Evolutionary conservation across 2,329 filamentous ascomycete genomes (phyloP).

Genomic region (Dothistroma pini): DNA sequence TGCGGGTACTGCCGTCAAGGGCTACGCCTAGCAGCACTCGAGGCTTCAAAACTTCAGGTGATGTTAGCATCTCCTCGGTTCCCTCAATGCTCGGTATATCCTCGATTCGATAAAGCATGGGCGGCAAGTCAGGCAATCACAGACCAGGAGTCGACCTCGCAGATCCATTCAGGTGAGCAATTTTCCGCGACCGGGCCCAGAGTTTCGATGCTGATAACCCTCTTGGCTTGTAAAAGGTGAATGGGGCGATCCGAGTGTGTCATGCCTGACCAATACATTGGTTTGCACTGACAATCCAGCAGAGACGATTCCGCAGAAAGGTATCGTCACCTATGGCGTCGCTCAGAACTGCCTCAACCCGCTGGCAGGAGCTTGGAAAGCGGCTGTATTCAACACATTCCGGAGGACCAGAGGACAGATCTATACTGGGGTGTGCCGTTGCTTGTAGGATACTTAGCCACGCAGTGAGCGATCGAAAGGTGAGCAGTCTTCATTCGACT

Average conservation of each 20-base stretch:
- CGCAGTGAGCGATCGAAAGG: conserved; percentile 90
- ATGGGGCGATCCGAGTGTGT: conserved; percentile 11
- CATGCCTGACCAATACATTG: background rate
- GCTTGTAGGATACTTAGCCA: conserved; percentile 70
- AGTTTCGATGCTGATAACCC: background rate
- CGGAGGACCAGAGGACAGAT: conserved; percentile 81
- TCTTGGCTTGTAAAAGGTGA: conserved; percentile 13
- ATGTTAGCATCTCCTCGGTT: background rate
- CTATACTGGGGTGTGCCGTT: conserved; percentile 83
- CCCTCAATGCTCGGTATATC: background rate
- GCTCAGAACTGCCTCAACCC: conserved; percentile 85
- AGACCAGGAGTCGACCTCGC: background rate
- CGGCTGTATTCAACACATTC: conserved; percentile 92
- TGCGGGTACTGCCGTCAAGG: background rate
- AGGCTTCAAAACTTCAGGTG: background rate
- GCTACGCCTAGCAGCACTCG: background rate
- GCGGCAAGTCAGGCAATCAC: background rate
- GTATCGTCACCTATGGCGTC: conserved; percentile 68
- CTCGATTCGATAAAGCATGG: background rate
- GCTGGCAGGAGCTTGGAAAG: conserved; percentile 70
- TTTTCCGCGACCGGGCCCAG: background rate
- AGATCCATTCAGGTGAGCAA: background rate
- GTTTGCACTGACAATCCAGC: background rate
- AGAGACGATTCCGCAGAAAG: conserved; percentile 54
- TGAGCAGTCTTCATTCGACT: conserved; percentile 41